Evolutionary conservation across 768 basidiomycete species (phyloP).

Genomic region (Pulveroboletus sp.): DNA sequence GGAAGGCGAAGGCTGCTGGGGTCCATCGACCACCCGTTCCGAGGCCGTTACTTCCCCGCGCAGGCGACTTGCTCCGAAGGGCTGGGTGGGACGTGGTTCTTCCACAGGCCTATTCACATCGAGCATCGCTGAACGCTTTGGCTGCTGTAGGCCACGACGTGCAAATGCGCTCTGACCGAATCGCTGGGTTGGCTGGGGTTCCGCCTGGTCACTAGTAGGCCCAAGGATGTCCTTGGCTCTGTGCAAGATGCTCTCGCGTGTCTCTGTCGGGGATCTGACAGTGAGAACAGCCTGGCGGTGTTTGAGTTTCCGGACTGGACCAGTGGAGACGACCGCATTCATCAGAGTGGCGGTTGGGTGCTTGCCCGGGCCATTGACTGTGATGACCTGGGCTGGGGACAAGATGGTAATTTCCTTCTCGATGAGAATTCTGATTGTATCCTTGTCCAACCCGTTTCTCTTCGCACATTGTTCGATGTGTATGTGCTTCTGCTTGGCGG

Average conservation of each 20-base stretch:
- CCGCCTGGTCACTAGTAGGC: neutral
- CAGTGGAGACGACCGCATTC: conserved; percentile 48
- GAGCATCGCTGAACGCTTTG: neutral
- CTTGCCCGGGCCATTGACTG: neutral
- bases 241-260: conserved; percentile 39
- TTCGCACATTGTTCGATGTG: conserved; percentile 69
- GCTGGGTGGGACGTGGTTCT: conserved; percentile 33
- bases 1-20: neutral
- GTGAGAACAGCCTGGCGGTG: conserved; percentile 37
- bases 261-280: conserved; percentile 43
- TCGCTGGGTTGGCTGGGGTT: conserved; percentile 27
- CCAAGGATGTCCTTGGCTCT: conserved; percentile 36
- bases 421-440: conserved; percentile 52
- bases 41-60: conserved; percentile 1
- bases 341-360: conserved; percentile 39
- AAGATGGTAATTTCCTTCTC: conserved; percentile 39
- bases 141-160: neutral
- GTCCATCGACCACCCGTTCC: neutral
- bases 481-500: conserved; percentile 51
- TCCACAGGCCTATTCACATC: neutral
- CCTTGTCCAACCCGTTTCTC: conserved; percentile 48
- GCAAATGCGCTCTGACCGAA: conserved; percentile 32
- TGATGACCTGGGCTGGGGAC: neutral
- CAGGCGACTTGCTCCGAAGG: conserved; percentile 39
- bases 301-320: conserved; percentile 42